Evolutionary conservation across 2,329 filamentous ascomycete genomes (phyloP), one percentile per base, ranked within the genome.

Genomic region (Cadophora malorum): DNA sequence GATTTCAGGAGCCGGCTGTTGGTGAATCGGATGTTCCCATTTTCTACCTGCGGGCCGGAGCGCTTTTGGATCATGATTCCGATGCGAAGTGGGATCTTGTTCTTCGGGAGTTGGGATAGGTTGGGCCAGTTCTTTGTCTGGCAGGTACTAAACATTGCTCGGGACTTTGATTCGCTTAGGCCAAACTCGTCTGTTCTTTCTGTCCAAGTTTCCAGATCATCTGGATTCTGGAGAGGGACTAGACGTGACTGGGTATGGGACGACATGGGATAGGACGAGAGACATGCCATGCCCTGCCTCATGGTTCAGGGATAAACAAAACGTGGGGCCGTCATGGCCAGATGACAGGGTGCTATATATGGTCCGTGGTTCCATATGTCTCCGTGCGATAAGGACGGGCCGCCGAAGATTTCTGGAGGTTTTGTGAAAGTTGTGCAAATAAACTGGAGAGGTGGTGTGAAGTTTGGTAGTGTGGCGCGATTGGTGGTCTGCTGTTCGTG

Each of bases 371-470:
- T 45, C 35, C 35, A 19, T 16, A 19, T 45, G 41, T 45, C 41
- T 45, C 45, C 45, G 9, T n/a, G 12, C n/a, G 45, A 58, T 38
- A 38, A 58, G 55, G n/a, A 58, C 33, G n/a, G 52, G n/a, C 19
- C 55, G 3, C 55, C 16, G 55, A 25, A 58, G 55, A 21, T 58
- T 35, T 58, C 33, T 33, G 19, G 6, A 35, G n/a, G 3, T 38
- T 58, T 35, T 58, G 55, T 55, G 33, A 58, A 38, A 58, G 55
- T 58, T 58, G 55, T 58, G 33, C 55, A 58, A 38, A 31, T 38
- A 1, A 4, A 21, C 28, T 35, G 53, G n/a, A 38, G 33, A 38
- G 33, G 55, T 38, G 33, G 55, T 58, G 55, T 38, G n/a, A 58
- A 58, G 55, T 58, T 38, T 38, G 55, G 55, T 38, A 23, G n/a